Percentiles rank a stretch among this genome's conserved stretches.
These are phyloP conservation scores for Xerophyta viscosa DNA, from an alignment of 106 monocot species.

Conservation along the genomic window DNA sequence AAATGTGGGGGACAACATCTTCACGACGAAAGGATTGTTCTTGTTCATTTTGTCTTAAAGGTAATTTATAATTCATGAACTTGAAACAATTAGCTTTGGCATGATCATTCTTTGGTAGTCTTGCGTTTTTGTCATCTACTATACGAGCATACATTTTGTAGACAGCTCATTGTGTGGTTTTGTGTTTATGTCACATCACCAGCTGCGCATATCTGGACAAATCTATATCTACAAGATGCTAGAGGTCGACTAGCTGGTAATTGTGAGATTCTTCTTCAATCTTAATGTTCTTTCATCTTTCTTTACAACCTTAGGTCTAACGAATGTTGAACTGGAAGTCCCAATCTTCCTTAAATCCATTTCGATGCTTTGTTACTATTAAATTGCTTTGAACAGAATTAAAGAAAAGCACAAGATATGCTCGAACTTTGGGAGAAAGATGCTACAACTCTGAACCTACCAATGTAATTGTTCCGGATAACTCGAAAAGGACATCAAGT, in stretches of 20 bases:
- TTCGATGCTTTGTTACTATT: not conserved
- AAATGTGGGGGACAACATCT: constrained; percentile 2
- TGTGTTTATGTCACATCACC: constrained; percentile 3
- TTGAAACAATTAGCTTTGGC: not conserved
- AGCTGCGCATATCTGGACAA: constrained; percentile 51
- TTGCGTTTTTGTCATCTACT: not conserved
- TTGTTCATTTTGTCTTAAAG: constrained; percentile 48
- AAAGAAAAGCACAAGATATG: constrained; percentile 33
- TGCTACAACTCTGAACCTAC: constrained; percentile 12
- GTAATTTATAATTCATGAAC: constrained; percentile 13
- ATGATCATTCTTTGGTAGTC: not conserved
- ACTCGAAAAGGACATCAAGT: constrained; percentile 13
- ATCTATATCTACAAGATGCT: constrained; percentile 45
- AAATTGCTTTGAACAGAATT: constrained; percentile 19
- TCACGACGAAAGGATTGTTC: constrained; percentile 17
- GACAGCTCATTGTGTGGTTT: not conserved
- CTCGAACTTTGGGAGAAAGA: constrained; percentile 23
- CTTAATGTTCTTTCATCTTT: not conserved
- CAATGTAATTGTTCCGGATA: constrained; percentile 8
- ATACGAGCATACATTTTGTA: not conserved
- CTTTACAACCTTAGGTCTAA: not conserved
- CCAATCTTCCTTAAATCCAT: too few species aligned
- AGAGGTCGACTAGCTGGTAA: constrained; percentile 45
- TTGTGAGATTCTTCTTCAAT: not conserved
- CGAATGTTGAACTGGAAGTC: too few species aligned